Percentiles rank a stretch among this genome's conserved stretches.
Conservation (phyloP, 495 filamentous ascomycete genomes). For the Cudoniella acicularis region DNA sequence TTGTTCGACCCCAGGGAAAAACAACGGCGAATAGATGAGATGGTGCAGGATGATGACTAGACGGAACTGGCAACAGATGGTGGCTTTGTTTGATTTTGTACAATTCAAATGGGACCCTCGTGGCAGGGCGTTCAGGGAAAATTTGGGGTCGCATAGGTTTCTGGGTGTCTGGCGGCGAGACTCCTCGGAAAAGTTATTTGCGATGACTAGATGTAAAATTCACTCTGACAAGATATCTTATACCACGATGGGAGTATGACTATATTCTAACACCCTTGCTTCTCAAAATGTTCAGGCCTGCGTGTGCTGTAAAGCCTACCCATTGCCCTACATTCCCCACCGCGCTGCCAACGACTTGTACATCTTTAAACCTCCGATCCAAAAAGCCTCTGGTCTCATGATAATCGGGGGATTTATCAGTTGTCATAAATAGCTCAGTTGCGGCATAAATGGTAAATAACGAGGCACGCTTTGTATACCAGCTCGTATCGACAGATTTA, state of each 20-base stretch:
- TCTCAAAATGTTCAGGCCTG: constrained; percentile 57
- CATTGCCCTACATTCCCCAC: constrained; percentile 64
- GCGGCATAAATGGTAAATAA: constrained; percentile 79
- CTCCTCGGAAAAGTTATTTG: too few relatives aligned
- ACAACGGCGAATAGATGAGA: constrained; percentile 40
- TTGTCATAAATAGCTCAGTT: constrained; percentile 90
- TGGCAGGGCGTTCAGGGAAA: too few relatives aligned
- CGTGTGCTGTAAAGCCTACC: constrained; percentile 71
- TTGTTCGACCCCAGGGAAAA: constrained; percentile 53
- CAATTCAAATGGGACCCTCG: too few relatives aligned
- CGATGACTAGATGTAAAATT: too few relatives aligned
- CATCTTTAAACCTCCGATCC: constrained; percentile 70
- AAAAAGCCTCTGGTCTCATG: constrained; percentile 76
- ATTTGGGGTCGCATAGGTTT: too few relatives aligned
- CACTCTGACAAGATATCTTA: too few relatives aligned
- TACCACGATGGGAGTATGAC: too few relatives aligned
- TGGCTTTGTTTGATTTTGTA: background rate
- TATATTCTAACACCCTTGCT: constrained; percentile 62
- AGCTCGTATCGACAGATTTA: constrained; percentile 70
- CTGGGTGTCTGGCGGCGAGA: too few relatives aligned
- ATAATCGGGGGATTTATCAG: constrained; percentile 64
- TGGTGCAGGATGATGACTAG: constrained; percentile 18
- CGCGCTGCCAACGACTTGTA: constrained; percentile 50
- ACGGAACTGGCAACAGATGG: background rate
- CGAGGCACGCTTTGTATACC: constrained; percentile 86